phyloP scores from a whole-genome alignment of 768 basidiomycete species.

The Podaxis sp. region DNA sequence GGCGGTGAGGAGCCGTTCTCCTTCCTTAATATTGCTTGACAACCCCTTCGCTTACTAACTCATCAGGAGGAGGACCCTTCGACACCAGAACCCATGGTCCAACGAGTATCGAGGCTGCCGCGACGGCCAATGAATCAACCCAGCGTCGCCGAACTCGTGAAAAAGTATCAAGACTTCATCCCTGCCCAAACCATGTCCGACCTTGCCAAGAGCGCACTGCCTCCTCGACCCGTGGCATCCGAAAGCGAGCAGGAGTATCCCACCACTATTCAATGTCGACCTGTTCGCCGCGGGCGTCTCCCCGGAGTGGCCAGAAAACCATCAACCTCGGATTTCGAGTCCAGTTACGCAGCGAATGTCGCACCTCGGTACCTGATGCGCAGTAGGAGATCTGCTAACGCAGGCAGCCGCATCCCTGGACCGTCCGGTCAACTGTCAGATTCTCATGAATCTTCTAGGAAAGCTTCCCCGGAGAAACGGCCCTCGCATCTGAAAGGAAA shows the following conservation, averaged over 20 bases:
- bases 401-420: conserved; percentile 48
- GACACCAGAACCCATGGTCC: conserved; percentile 15
- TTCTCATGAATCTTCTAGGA: conserved; percentile 58
- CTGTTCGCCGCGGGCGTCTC: conserved; percentile 45
- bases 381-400: conserved; percentile 39
- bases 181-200: conserved; percentile 71
- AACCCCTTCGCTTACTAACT: background rate
- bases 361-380: conserved; percentile 71
- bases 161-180: conserved; percentile 73
- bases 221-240: conserved; percentile 56
- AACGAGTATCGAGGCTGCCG: conserved; percentile 55
- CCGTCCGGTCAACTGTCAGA: conserved; percentile 45
- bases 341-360: conserved; percentile 89
- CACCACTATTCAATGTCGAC: conserved; percentile 30
- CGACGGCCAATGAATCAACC: conserved; percentile 51
- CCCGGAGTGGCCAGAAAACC: conserved; percentile 39
- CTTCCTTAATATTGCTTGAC: background rate
- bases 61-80: conserved; percentile 1
- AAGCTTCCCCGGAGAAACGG: conserved; percentile 73
- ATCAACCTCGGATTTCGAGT: conserved; percentile 83
- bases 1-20: conserved; percentile 2
- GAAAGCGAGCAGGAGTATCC: conserved; percentile 79
- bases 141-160: conserved; percentile 82
- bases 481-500: conserved; percentile 27
- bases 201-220: conserved; percentile 63